phyloP scores from a whole-genome alignment of 2,329 filamentous ascomycete species.

The Scedosporium dehoogii region DNA sequence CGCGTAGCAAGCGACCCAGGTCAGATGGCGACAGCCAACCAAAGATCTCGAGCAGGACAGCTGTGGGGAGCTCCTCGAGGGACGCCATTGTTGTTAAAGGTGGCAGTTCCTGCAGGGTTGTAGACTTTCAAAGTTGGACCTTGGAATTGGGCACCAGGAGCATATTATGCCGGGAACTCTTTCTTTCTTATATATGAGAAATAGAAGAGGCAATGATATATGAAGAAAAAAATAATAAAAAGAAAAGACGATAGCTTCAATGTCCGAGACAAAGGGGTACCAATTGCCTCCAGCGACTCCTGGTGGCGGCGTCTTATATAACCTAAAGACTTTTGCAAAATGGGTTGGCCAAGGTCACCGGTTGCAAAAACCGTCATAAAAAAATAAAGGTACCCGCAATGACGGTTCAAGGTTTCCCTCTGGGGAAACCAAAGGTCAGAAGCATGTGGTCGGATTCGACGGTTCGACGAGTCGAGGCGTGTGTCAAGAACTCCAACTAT shows the following conservation, averaged over 20 bases:
- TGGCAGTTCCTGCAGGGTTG: background rate
- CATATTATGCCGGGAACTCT: background rate
- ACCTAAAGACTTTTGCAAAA: background rate
- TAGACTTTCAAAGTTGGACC: background rate
- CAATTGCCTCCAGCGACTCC: background rate
- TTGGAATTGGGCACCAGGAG: background rate
- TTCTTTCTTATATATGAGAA: background rate
- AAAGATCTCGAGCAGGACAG: conserved; percentile 55
- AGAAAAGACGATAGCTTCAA: conserved; percentile 14
- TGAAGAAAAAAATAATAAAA: conserved; percentile 8
- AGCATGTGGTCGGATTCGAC: background rate
- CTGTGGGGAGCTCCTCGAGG: conserved; percentile 42
- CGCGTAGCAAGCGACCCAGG: conserved; percentile 38
- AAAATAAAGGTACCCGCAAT: background rate
- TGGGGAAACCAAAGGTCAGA: background rate
- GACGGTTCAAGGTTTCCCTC: background rate
- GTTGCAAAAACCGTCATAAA: background rate
- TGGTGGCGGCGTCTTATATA: background rate
- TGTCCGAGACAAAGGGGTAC: conserved; percentile 2
- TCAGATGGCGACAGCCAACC: conserved; percentile 45
- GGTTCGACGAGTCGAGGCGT: background rate
- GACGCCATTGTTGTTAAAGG: conserved; percentile 4
- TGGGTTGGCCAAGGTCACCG: background rate
- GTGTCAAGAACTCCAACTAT: background rate
- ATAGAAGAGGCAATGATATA: conserved; percentile 4